Base-by-base conservation (phyloP, 2,329 filamentous ascomycete genomes). In the Cadophora sp. region DNA sequence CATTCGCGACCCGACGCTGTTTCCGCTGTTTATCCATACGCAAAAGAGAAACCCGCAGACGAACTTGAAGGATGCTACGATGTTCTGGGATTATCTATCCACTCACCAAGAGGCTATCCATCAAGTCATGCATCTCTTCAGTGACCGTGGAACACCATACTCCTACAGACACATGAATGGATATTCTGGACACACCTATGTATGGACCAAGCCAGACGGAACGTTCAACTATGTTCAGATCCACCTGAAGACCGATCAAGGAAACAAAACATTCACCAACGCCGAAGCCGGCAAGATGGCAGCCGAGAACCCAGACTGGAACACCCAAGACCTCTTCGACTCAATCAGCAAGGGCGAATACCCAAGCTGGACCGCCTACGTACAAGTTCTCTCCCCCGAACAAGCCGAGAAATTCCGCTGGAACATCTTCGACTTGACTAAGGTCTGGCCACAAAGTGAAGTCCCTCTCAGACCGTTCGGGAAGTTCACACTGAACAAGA, bases 11-110 rank as follows among this genome's bases (percentile, higher is more conserved):
- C 88, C 90, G 0, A 84, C 87, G 70, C 92, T 93, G 78, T 92
- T 91, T 75, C 90, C 90, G 27, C 81, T 89, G 74, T 89, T 92
- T 74, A 92, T 92, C 63, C 90, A 92, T 76, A 91, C 89, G 0
- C 90, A 92, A 77, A 92, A 92, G 82, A 83, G 90, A n/a, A 82
- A 93, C 73, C 90, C 90, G 0, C 81, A 87, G 39, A 92, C 88
- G 4, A 87, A 92, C 75, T 78, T 91, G 6, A 88, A 85, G 13
- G 83, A 87, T 73, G 85, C 87, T 4, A 89, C 87, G 13, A 59
- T 50, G 14, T 68, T 68, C 58, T 68, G 66, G 66, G 66, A 64
- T 33, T 68, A 65, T 18, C 63, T 72, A 6, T 66, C 71, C 1
- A 68, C 81, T 45, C 81, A 86, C 68, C 86, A 84, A 8, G 85